Base-by-base conservation (phyloP, 768 basidiomycete genomes). In the Filobasidium floriforme region DNA sequence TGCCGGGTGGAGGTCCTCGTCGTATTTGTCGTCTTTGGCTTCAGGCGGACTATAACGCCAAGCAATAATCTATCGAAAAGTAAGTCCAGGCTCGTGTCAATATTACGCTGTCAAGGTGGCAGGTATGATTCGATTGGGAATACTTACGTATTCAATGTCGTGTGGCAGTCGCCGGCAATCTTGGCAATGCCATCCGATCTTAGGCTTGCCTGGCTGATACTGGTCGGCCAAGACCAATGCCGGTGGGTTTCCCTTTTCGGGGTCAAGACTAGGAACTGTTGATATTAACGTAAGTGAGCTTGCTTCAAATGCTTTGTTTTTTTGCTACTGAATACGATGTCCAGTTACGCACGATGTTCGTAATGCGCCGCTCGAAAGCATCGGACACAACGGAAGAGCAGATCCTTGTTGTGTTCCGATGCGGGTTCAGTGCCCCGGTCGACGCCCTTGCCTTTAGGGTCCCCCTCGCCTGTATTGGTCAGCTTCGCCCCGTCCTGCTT, bases 291-390 rank as follows among this genome's bases (percentile, higher is more conserved):
- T 2, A 1, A 18, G 3, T 67, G 37, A 57, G 32, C 32, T 43
- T n/a, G n/a, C 32, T 59, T 4, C 29, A 44, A 7, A 32, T 24
- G 32, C 4, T 24, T 11, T 12, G 11, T n/a, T 29, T 55, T 46
- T 29, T 26, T 32, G 4, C 32, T 37, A 37, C 28, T 41, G 37
- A 29, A 52, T 59, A 22, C 18, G 22, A 14, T 22, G 22, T 5
- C 4, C 46, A 32, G 22, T 3, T 7, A 65, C 74, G 69, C 40
- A 79, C 75, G 79, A 78, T 92, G 89, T 26, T 79, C 79, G 76
- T 94, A 94, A 77, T 96, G 92, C 10, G 87, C 84, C 5, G 87
- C 81, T 55, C 91, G 86, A 72, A 88, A 89, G 82, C 92, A 96
- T 22, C 87, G 83, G 60, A 86, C 75, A 77, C 92, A 96, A 28